Base-by-base conservation (phyloP, 768 basidiomycete species). In the Kwoniella europaea region DNA sequence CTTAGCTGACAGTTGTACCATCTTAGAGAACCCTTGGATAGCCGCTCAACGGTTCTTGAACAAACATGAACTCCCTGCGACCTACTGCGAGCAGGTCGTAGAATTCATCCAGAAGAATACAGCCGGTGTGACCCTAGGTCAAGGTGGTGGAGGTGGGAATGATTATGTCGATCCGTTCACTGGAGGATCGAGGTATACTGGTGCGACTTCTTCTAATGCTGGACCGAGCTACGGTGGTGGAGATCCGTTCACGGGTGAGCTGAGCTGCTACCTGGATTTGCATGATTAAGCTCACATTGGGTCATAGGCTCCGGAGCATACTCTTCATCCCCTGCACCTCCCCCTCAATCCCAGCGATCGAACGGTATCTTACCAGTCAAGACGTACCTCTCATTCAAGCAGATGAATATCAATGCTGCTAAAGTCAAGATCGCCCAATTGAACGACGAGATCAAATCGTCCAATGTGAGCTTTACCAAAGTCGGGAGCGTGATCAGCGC, bases 81-180 rank as follows among this genome's bases (percentile, higher is more conserved):
- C 86, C 4, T 94, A 98, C 79, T 85, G 93, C 27, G 95, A 98
- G 75, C 88, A 98, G 83, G 91, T 99, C 15, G 95, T 92, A 35
- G 86, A 87, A 65, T 98, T 98, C 84, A 98, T 99, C 64, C 92
- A 97, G 84, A 91, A 91, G 84, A 97, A 94, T 74, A 92, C 94
- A 0, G 85, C 87, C 3, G 92, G 92, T 0, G 89, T 92, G 22
- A 90, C 86, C 64, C 84, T 98, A 10, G 85, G 86, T 15, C 57
- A 60, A 55, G 68, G 71, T n/a, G 63, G 65, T 15, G 79, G 85
- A 3, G 85, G 86, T n/a, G 85, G 82, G 55, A 72, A 70, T 35
- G 87, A 89, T 59, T 93, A 87, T 79, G 88, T 90, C 22, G 96
- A 98, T 80, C 96, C 96, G 5, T 98, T 88, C 83, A 98, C 96